phyloP scores from a whole-genome alignment of 441 rosid genomes.

The Codiaeum variegatum region DNA sequence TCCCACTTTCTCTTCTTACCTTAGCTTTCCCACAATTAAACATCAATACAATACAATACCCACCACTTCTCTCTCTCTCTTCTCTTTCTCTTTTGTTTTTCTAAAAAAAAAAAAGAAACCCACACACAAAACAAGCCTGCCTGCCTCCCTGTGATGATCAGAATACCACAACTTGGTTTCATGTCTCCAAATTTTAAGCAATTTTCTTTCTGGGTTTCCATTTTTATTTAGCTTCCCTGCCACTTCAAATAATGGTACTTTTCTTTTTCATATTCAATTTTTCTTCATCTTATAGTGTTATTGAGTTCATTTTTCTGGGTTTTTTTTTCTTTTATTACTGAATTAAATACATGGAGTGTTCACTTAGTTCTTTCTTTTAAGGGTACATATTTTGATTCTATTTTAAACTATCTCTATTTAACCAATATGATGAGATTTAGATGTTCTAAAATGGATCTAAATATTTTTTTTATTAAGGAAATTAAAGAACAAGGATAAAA shows the following conservation, averaged over 20 bases:
- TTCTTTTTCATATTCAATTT: background rate
- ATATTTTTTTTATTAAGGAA: background rate
- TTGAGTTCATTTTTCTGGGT: background rate
- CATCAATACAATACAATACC: constrained; percentile 31
- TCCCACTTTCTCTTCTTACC: constrained; percentile 28
- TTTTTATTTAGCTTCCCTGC: background rate
- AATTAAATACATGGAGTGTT: background rate
- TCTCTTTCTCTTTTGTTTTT: constrained; percentile 16
- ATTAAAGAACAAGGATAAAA: background rate
- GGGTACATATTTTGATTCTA: background rate
- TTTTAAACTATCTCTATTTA: background rate
- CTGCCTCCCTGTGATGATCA: constrained; percentile 20
- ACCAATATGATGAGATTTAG: background rate
- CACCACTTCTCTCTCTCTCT: constrained; percentile 25
- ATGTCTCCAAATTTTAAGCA: constrained; percentile 31
- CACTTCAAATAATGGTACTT: constrained; percentile 17
- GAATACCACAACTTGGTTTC: constrained; percentile 3
- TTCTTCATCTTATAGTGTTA: background rate
- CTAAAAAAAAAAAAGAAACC: constrained; percentile 15
- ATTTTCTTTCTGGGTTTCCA: constrained; percentile 13
- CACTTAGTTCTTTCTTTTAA: background rate
- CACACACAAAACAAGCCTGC: constrained; percentile 10
- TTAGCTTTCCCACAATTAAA: constrained; percentile 55
- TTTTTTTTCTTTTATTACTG: background rate
- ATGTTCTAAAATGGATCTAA: constrained; percentile 7